A percentile compares a stretch with the other conserved stretches of the same genome.
phyloP scores from a whole-genome alignment of 1,139 yeast species.

The Zygosaccharomyces sapae region DNA sequence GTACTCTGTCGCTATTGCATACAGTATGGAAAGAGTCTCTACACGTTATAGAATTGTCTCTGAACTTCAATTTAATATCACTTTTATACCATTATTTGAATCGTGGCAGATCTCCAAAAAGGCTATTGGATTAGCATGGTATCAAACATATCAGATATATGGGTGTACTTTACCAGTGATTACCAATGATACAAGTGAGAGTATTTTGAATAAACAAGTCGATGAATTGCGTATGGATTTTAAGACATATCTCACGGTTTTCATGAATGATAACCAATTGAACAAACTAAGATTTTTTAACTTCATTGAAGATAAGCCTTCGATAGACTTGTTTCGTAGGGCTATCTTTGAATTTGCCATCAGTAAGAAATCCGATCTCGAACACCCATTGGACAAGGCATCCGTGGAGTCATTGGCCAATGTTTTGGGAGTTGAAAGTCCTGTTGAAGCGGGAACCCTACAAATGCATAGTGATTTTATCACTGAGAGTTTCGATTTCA shows the following conservation, averaged over 20 bases:
- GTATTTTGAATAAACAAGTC: neutral
- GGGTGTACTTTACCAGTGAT: slow-evolving; percentile 22
- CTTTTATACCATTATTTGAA: slow-evolving; percentile 33
- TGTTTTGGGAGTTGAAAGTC: slow-evolving; percentile 16
- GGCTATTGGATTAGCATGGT: slow-evolving; percentile 37
- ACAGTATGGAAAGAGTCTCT: slow-evolving; percentile 35
- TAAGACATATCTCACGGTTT: slow-evolving; percentile 23
- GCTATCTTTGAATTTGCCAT: slow-evolving; percentile 32
- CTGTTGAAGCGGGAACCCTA: slow-evolving; percentile 11
- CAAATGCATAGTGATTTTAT: slow-evolving; percentile 33
- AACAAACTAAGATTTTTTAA: slow-evolving; percentile 28
- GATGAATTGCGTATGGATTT: slow-evolving; percentile 22
- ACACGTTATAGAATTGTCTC: slow-evolving; percentile 38
- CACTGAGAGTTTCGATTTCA: slow-evolving; percentile 33
- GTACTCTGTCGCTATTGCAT: slow-evolving; percentile 35
- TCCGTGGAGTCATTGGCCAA: slow-evolving; percentile 29
- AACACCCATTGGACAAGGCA: slow-evolving; percentile 34
- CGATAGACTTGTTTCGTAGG: slow-evolving; percentile 26
- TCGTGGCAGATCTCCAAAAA: slow-evolving; percentile 27
- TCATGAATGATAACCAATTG: slow-evolving; percentile 24
- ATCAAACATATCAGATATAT: slow-evolving; percentile 37
- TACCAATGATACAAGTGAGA: neutral
- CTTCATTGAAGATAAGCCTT: slow-evolving; percentile 26
- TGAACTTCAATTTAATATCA: slow-evolving; percentile 31
- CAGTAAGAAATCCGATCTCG: slow-evolving; percentile 20